These are phyloP conservation scores for Capillidium heterosporum DNA, from an alignment of 371 early-diverging fungal genomes.

Conservation along the genomic window DNA sequence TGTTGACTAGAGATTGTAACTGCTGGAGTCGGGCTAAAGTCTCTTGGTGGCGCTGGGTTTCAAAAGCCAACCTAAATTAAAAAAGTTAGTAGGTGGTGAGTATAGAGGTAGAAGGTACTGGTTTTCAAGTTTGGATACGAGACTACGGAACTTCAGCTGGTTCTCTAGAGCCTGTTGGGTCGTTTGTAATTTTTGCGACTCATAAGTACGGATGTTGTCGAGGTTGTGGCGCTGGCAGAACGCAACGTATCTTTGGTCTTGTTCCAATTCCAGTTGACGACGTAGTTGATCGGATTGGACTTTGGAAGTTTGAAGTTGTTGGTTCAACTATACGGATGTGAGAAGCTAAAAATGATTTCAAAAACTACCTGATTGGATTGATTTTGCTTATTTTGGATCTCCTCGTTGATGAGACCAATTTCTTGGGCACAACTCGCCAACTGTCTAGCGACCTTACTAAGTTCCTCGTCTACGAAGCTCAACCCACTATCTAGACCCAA, in stretches of 20 bases:
- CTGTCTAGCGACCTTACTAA: too few relatives aligned
- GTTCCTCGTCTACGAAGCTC: too few relatives aligned
- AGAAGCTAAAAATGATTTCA: too few relatives aligned
- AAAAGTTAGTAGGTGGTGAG: background rate
- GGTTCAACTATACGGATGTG: too few relatives aligned
- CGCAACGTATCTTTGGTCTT: conserved; percentile 51
- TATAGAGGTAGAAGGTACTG: conserved; percentile 16
- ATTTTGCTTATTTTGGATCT: conserved; percentile 15
- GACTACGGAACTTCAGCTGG: conserved; percentile 49
- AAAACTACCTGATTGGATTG: too few relatives aligned
- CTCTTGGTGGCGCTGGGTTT: conserved; percentile 47
- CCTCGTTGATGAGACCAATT: too few relatives aligned
- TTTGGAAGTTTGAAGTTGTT: background rate
- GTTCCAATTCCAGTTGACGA: background rate
- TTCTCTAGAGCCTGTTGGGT: conserved; percentile 51
- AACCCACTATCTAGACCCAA: too few relatives aligned
- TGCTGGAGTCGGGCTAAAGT: conserved; percentile 30
- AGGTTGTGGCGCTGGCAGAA: conserved; percentile 60
- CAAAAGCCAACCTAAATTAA: conserved; percentile 34
- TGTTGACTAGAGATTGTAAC: conserved; percentile 2
- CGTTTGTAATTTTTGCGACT: conserved; percentile 44
- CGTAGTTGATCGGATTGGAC: background rate
- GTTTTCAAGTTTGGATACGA: conserved; percentile 52
- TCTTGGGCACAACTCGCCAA: too few relatives aligned
- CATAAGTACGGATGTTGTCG: conserved; percentile 65